Conservation (phyloP, 148 eudicot genomes). For the Chenopodium suecicum region DNA sequence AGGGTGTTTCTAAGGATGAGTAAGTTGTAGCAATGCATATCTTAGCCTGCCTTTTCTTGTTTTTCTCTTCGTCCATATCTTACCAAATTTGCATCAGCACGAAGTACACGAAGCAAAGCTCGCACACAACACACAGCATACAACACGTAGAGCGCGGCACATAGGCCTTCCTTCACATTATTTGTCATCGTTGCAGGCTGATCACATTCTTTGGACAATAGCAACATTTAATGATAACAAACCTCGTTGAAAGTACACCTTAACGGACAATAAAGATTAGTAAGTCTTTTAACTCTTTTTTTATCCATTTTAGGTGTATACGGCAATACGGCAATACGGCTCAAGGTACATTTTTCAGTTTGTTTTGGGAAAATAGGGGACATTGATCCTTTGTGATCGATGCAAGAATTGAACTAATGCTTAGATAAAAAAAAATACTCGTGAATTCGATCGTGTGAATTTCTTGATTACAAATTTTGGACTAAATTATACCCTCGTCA, state of each 20-base stretch:
- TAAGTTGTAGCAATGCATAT: no score
- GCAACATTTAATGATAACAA: background rate
- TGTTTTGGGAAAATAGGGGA: no score
- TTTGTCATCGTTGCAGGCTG: background rate
- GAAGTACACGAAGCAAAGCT: background rate
- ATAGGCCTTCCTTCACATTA: background rate
- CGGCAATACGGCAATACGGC: no score
- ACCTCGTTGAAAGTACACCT: background rate
- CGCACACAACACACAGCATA: background rate
- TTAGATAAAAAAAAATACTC: no score
- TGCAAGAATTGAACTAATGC: no score
- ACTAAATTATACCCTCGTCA: no score
- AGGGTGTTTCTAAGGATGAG: background rate
- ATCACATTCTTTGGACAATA: background rate
- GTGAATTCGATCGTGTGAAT: no score
- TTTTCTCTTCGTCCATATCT: background rate
- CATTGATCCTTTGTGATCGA: no score
- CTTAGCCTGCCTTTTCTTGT: slow-evolving; percentile 9
- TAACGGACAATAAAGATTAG: background rate
- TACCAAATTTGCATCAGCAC: background rate
- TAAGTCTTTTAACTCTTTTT: no score
- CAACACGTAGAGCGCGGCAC: background rate
- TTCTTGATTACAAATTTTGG: no score
- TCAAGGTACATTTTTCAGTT: no score
- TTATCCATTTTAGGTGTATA: no score